Percentiles rank a stretch among this genome's conserved stretches.
Evolutionary conservation across 345 rosid species (phyloP).

Genomic region (Raphanus raphanistrum): DNA sequence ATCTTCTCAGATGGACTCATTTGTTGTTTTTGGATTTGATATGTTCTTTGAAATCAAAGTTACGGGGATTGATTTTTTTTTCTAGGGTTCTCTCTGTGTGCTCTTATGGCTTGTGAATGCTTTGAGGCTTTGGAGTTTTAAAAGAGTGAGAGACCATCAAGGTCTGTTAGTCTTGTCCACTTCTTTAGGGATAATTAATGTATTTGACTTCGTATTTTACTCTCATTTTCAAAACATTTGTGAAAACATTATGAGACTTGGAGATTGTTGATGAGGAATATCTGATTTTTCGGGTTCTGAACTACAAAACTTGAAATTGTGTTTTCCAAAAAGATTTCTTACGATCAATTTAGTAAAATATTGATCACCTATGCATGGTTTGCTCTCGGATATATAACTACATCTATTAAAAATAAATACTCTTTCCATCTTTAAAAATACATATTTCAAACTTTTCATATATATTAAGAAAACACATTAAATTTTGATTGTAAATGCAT

Average conservation of each 20-base stretch:
- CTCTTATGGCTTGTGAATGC: neutral
- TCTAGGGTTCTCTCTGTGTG: neutral
- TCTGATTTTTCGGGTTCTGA: slow-evolving; percentile 16
- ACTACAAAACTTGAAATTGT: neutral
- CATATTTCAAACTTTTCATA: no score
- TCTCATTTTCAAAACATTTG: slow-evolving; percentile 1
- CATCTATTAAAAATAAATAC: no score
- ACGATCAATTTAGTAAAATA: neutral
- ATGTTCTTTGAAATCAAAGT: neutral
- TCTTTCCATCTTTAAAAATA: no score
- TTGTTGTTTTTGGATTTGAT: slow-evolving; percentile 30
- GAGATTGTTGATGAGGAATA: slow-evolving; percentile 31
- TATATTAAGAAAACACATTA: no score
- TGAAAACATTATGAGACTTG: slow-evolving; percentile 24
- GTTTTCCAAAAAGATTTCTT: neutral
- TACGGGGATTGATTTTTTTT: neutral
- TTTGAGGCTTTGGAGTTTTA: slow-evolving; percentile 18
- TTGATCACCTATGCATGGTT: neutral
- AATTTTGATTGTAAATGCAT: no score
- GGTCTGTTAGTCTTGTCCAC: slow-evolving; percentile 33
- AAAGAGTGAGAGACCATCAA: slow-evolving; percentile 23
- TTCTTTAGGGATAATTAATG: slow-evolving; percentile 32
- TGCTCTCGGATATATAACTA: neutral
- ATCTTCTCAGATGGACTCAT: slow-evolving; percentile 26
- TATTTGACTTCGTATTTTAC: slow-evolving; percentile 30